These are phyloP conservation scores for Populus davidiana DNA, from an alignment of 345 rosid genomes.

Conservation along the genomic window DNA sequence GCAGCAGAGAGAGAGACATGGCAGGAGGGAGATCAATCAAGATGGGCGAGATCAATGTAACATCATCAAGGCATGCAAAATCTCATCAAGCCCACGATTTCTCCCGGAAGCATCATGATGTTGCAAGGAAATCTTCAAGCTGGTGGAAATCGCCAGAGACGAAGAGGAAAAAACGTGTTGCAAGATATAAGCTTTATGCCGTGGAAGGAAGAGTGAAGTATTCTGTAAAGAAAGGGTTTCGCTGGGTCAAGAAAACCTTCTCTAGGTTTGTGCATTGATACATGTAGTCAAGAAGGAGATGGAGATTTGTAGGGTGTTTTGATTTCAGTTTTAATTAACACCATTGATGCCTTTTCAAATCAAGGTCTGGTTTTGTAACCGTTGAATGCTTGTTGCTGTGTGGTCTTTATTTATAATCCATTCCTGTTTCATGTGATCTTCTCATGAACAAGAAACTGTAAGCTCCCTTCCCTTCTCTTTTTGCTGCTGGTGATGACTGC, in stretches of 20 bases:
- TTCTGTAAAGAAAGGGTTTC: slow-evolving; percentile 41
- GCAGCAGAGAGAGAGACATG: background rate
- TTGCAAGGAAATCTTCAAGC: background rate
- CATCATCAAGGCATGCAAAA: background rate
- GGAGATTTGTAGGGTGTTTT: background rate
- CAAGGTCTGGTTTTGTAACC: background rate
- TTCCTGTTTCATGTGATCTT: background rate
- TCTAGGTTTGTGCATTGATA: slow-evolving; percentile 26
- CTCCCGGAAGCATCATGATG: background rate
- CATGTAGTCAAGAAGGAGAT: background rate
- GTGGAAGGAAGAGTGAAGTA: slow-evolving; percentile 47
- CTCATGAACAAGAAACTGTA: background rate
- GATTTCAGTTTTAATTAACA: background rate
- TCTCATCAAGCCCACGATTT: background rate
- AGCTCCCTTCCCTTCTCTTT: background rate
- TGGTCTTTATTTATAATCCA: too few relatives aligned
- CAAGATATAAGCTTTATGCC: slow-evolving; percentile 47
- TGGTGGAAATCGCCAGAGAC: slow-evolving; percentile 51
- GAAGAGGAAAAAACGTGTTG: slow-evolving; percentile 47
- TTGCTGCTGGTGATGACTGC: background rate
- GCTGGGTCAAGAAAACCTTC: slow-evolving; percentile 55
- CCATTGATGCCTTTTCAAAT: background rate
- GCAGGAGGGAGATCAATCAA: background rate
- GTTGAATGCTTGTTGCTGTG: background rate
- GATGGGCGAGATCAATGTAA: background rate